Evolutionary conservation across 2,329 filamentous ascomycete species (phyloP), one percentile per base, ranked within the genome.

Genomic region (Epichloe sibirici): DNA sequence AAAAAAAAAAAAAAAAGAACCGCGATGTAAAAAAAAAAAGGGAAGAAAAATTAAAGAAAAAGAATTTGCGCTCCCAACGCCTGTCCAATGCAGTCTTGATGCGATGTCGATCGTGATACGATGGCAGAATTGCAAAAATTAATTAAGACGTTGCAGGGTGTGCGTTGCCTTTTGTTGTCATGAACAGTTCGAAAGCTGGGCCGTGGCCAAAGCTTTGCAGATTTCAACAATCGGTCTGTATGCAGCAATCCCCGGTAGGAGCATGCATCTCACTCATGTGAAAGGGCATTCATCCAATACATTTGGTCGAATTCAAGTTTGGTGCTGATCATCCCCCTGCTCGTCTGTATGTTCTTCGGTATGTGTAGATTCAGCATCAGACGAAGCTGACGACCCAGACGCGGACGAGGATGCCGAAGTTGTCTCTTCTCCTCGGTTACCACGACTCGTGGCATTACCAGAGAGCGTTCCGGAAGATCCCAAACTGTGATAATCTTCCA

Each of bases 401-500:
- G 57, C 53, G 31, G 56, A 56, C 13, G 57, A 57, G 11, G 55
- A 64, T 17, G 65, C 63, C 4, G 54, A 53, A 12, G 25, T 63
- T 2, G 63, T 63, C 42, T 68, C 69, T 23, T 65, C 67, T 48
- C 63, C 63, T 28, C 57, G 51, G 45, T 66, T 61, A 48, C 59
- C 60, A 53, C 65, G 64, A 51, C 66, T 67, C 47, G 61, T 63
- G 23, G 60, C 67, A 44, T 57, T 67, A 61, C 58, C 66, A 4
- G 65, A 64, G 5, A 75, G 59, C 31, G 73, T 68, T 23, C 67
- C 66, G 4, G 74, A 71, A 11, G 74, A 77, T 17, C 69, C 65
- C 55, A 75, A 65, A 59, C 72, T 73, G 51, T 66, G 67, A 56
- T 72, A 76, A 38, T 70, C 71, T 53, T 74, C 72, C 11, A 75